These are phyloP conservation scores for Aspergillus steynii DNA, from an alignment of 495 filamentous ascomycete species.

Conservation along the genomic window DNA sequence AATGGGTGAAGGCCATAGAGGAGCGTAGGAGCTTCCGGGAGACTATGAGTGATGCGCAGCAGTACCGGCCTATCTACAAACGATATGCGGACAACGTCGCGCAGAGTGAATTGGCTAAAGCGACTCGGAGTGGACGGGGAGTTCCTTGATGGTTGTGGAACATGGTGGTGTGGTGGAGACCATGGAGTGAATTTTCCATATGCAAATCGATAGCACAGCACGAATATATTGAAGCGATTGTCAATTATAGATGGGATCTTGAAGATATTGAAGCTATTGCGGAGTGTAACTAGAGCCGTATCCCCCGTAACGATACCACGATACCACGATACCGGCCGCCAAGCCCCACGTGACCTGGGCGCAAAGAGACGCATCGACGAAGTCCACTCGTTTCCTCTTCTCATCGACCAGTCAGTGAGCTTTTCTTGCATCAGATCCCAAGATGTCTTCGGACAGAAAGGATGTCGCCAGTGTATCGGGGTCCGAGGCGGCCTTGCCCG, in stretches of 20 bases:
- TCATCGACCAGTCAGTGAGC: not conserved
- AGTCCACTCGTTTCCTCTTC: not conserved
- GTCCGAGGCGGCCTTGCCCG: conserved; percentile 20
- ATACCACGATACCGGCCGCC: not conserved
- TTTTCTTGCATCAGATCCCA: conserved; percentile 28
- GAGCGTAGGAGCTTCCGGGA: conserved; percentile 55
- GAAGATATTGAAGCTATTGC: no score
- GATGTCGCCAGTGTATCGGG: conserved; percentile 4
- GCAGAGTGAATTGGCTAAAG: conserved; percentile 68
- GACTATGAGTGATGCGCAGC: conserved; percentile 62
- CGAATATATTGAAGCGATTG: no score
- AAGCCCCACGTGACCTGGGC: not conserved
- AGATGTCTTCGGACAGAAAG: conserved; percentile 17
- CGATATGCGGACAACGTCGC: conserved; percentile 73
- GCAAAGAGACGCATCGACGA: not conserved
- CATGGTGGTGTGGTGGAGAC: not conserved
- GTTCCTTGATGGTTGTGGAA: conserved; percentile 50
- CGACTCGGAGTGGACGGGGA: conserved; percentile 59
- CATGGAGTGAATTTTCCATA: not conserved
- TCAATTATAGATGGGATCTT: no score
- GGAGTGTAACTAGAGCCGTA: no score
- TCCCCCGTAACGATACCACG: not conserved
- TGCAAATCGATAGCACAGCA: no score
- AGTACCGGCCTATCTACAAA: conserved; percentile 65
- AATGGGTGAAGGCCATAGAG: conserved; percentile 58